Evolutionary conservation across 2,329 filamentous ascomycete genomes (phyloP), one percentile per base, ranked within the genome.

Genomic region (Lasiodiplodia sp.): DNA sequence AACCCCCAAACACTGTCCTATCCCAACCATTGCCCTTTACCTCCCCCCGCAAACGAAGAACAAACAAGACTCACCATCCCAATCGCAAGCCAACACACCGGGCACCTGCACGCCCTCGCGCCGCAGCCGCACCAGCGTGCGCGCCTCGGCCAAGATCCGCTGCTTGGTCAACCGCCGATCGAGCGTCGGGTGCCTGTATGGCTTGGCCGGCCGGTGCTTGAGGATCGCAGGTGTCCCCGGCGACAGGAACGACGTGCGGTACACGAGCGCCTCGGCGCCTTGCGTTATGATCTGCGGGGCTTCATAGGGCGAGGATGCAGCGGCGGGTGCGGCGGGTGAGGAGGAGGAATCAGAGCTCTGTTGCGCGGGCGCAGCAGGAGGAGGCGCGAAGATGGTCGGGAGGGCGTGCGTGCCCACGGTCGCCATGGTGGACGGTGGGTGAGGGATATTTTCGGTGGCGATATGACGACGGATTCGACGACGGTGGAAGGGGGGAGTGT

Each of bases 201-300:
- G 88, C 83, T 99, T 99, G 31, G 90, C 86, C 0, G 95, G 94
- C 0, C 96, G 92, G 85, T 96, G 90, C 83, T 99, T 99, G 71
- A 98, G 88, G 0, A 95, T 93, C 77, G 90, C 92, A 16, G 91
- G 88, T 11, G 88, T 84, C 68, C 84, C 79, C 49, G 92, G 87
- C 34, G 86, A 79, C 67, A 97, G 90, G 82, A 93, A 96, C 67
- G 88, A 90, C 21, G 93, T 95, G 79, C 90, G 91, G 88, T 96
- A 98, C 77, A 99, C 88, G 72, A 95, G 93, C 70, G 93, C 94
- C 87, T 99, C 96, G 78, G 96, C 96, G 82, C 96, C 96, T 86
- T 98, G 96, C 68, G 93, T 91, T 74, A 98, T 88, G 76, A 97
- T 91, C 60, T 63, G 58, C 25, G 58, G 58, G 25, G 58, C 40